Evolutionary conservation across 257 asterid genomes (phyloP).

Genomic region (Solanum appendiculatum): DNA sequence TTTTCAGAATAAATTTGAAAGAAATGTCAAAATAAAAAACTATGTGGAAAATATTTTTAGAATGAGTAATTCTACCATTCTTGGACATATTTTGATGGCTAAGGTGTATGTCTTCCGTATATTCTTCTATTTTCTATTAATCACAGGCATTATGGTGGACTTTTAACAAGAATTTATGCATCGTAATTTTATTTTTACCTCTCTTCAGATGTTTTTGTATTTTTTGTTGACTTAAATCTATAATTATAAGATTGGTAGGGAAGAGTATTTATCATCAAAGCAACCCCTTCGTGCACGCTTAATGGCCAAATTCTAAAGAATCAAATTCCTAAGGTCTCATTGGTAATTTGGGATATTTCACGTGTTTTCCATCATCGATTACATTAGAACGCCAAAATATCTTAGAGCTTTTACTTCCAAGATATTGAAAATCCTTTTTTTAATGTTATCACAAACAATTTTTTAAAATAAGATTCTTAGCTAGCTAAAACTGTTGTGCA

Average conservation of each 20-base stretch:
- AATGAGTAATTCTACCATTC: neutral
- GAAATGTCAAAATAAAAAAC: neutral
- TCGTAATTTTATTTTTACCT: no score
- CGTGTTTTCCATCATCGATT: neutral
- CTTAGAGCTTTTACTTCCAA: neutral
- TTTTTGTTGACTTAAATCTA: no score
- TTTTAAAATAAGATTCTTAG: neutral
- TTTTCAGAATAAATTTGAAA: neutral
- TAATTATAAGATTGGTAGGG: accelerated
- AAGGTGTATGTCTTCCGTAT: neutral
- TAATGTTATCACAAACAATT: neutral
- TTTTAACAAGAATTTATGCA: neutral
- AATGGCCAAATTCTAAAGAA: neutral
- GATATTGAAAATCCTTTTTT: neutral
- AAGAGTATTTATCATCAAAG: neutral
- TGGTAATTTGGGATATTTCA: neutral
- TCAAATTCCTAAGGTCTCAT: neutral
- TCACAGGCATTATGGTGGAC: neutral
- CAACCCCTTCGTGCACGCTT: neutral
- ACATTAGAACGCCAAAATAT: neutral
- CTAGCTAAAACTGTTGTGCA: neutral
- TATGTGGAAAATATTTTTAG: no score
- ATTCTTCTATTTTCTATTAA: neutral
- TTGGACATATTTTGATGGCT: neutral
- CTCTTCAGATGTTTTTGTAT: no score